Evolutionary conservation across 2,329 filamentous ascomycete species (phyloP), one percentile per base, ranked within the genome.

Genomic region (Epichloe amarillans): DNA sequence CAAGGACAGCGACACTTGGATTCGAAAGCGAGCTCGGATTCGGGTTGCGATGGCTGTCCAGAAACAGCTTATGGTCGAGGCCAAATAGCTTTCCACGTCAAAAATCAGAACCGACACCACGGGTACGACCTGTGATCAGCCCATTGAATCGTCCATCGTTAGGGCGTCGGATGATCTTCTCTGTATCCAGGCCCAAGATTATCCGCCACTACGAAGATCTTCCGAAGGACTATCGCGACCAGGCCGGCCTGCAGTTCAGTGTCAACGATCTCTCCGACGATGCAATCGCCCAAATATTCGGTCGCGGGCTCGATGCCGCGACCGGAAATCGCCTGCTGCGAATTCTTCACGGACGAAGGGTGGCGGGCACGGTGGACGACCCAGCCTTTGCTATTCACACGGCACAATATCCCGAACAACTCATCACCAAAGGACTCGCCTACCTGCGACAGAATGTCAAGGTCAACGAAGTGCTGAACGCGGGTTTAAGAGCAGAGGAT

Each of bases 301-400:
- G 77, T 1, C 58, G 69, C 5, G 64, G 66, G 12, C 66, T 81
- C 44, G 64, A 67, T 53, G 61, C 68, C 1, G 55, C 58, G 3
- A 58, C 62, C 5, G 80, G 73, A 19, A 83, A 83, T 60, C 66
- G 64, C 43, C 62, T 83, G 42, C 64, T 84, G 47, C 69, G 70
- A 49, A 76, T 83, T 47, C 64, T 83, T 12, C 81, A 84, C 60
- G 81, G 80, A 8, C 73, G 79, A 37, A 71, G 81, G 40, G 78
- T 84, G 21, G 79, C 80, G 7, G 81, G 81, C 36, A 82, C 80
- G 3, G 67, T 84, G 41, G 73, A 79, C 11, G 80, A 84, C 58
- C 80, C 80, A 2, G 67, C 65, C 4, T 70, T 77, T 46, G 64
- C 65, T 37, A 55, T 65, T 26, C 73, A 79, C 55, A 80, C 77